Evolutionary conservation across 192 early-diverging fungal genomes (phyloP).

Genomic region (Podila verticillata): DNA sequence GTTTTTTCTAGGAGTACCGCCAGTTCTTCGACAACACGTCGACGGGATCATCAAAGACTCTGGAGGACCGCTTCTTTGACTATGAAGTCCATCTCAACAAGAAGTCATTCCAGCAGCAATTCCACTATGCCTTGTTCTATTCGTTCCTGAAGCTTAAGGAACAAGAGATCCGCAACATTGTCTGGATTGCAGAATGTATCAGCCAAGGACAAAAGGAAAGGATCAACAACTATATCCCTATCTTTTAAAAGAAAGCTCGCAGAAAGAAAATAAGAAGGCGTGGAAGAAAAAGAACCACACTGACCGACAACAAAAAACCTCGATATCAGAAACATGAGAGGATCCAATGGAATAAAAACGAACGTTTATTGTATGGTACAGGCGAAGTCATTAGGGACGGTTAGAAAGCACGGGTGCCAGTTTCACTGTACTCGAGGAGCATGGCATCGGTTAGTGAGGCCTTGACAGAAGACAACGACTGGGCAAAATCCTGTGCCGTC

Average conservation of each 20-base stretch:
- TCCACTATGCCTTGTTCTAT: slow-evolving; percentile 96
- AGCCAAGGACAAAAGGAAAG: slow-evolving; percentile 97
- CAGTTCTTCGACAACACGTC: slow-evolving; percentile 77
- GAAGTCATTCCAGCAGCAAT: slow-evolving; percentile 93
- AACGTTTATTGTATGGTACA: too few relatives aligned
- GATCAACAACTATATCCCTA: slow-evolving; percentile 93
- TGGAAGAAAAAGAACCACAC: too few relatives aligned
- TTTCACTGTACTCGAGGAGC: slow-evolving; percentile 32
- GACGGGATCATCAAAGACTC: slow-evolving; percentile 67
- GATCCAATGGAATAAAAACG: too few relatives aligned
- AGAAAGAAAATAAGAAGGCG: too few relatives aligned
- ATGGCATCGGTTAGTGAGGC: slow-evolving; percentile 30
- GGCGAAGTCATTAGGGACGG: neutral
- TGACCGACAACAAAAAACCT: too few relatives aligned
- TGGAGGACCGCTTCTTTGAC: slow-evolving; percentile 97
- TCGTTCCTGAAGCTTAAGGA: slow-evolving; percentile 96
- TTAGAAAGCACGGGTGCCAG: slow-evolving; percentile 25
- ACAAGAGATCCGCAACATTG: slow-evolving; percentile 98
- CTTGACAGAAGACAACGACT: slow-evolving; percentile 20
- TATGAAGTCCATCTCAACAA: slow-evolving; percentile 96
- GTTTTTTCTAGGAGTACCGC: slow-evolving; percentile 78
- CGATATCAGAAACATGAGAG: too few relatives aligned
- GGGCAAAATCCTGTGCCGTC: slow-evolving; percentile 25
- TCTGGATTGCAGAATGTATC: slow-evolving; percentile 99
- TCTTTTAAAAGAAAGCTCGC: slow-evolving; percentile 68